Base-by-base conservation (phyloP, 495 filamentous ascomycete species). In the Margaritispora aquatica region DNA sequence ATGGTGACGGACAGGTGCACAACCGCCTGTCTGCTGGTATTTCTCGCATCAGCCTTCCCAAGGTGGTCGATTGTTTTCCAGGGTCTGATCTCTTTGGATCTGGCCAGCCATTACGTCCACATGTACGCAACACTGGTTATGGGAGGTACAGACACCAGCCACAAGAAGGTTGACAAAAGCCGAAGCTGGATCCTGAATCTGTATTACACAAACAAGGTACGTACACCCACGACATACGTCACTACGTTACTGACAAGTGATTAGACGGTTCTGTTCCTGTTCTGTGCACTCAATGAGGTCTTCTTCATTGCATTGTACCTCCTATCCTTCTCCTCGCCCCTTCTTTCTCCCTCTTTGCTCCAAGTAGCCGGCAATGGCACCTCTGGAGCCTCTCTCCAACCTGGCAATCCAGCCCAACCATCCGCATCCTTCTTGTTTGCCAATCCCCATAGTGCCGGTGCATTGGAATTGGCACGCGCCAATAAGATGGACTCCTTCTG, bases 291-390 rank as follows among this genome's bases (percentile, higher is more conserved):
- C 31, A 97, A 97, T 73, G 95, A 99, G 73, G 71, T 89, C 58
- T 97, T 96, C 80, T 99, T 97, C 79, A 92, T 99, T 70, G 92
- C 91, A 47, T 82, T 97, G 62, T 99, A 99, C 77, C 88, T 99
- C 46, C 84, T 99, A 47, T 96, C 92, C 65, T 99, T 99, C 81
- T 91, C 87, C 48, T 92, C 88, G 36, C 92, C 92, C 1, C 79
- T 80, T 26, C 82, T 97, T 57, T 92, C 90, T 1, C 90, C 92
- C 0, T 88, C 87, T 26, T 88, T 97, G 19, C 84, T 96, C 24
- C 71, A 72, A 24, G 55, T 71, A 68, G 55, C 73, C 52, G 65
- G 66, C 2, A 69, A 74, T 7, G 38, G 76, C 51, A 70, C 75
- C 36, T 63, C 75, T 26, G 79, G 74, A 1, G 77, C 77, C 20